Base-by-base conservation (phyloP, 345 rosid species). In the Cardamine occulta region DNA sequence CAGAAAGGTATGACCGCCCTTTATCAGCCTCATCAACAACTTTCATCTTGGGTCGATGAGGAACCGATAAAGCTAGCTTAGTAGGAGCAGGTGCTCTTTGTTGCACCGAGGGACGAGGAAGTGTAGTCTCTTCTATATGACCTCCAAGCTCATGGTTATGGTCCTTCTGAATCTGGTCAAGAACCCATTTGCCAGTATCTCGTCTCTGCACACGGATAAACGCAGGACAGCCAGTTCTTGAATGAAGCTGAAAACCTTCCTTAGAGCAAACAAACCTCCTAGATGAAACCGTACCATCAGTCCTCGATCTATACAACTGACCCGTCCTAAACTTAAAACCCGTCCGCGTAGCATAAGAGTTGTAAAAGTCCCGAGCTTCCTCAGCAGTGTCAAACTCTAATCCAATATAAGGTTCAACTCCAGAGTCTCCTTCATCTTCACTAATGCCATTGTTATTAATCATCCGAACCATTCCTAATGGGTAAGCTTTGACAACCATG, bases 151-250 rank as follows among this genome's bases (percentile, higher is more conserved):
- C 92, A 75, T 93, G 98, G 80, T 93, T 93, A 63, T 93, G 98
- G 67, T 93, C 93, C 71, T 87, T 86, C 29, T 84, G 86, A 45
- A 93, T 78, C 80, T 91, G 98, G 56, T 91, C 98, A 60, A 93
- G 77, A 73, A 88, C 83, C 97, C 98, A 93, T 80, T 93, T 93
- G 37, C 97, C 92, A 4, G 91, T 85, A 82, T 88, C 93, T 61
- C 85, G 75, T 66, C 78, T 76, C 58, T 85, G 93, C 42, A 93
- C 98, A 66, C 98, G 83, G 40, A 93, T 77, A 68, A 91, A 91
- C 24, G 97, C 98, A 12, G 98, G 87, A 80, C 98, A 93, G 1
- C 98, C 98, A 0, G 87, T 84, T 81, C 97, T 91, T 28, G 97
- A 91, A 80, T 82, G 83, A 15, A 93, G 80, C 82, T 93, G 97